Conservation (phyloP, 2,329 filamentous ascomycete species). For the Venturiaceae sp. region DNA sequence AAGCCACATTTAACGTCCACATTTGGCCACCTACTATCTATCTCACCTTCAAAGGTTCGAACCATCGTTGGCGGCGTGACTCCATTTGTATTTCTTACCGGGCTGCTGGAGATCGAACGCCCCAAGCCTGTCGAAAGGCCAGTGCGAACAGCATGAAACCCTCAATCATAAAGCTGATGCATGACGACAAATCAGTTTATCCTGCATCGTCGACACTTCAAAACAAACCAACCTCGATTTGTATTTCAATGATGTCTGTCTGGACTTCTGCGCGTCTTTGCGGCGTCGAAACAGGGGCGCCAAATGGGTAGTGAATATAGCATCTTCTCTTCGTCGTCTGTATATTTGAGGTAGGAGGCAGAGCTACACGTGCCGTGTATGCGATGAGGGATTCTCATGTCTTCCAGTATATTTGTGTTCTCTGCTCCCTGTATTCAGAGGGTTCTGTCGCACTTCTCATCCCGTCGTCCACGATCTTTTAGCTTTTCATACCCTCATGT, state of each 20-base stretch:
- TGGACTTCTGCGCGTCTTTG: no score
- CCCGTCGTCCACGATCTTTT: neutral
- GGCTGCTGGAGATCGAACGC: no score
- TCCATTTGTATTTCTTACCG: neutral
- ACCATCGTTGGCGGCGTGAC: neutral
- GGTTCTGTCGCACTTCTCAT: neutral
- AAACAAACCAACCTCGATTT: constrained; percentile 2
- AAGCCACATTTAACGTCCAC: no score
- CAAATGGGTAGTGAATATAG: neutral
- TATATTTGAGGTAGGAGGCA: neutral
- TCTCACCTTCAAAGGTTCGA: neutral
- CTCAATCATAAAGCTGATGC: neutral
- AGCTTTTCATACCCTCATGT: neutral
- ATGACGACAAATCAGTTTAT: constrained; percentile 1
- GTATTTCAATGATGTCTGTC: no score
- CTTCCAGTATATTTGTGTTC: neutral
- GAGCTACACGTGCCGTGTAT: neutral
- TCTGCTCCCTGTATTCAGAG: neutral
- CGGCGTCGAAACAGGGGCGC: no score
- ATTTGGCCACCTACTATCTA: neutral
- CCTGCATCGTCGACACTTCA: neutral
- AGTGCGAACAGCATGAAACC: no score
- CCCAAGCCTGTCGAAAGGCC: neutral
- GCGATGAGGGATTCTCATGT: neutral
- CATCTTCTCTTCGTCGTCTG: neutral